Evolutionary conservation across 2,329 filamentous ascomycete species (phyloP).

Genomic region (Colletotrichum sp.): DNA sequence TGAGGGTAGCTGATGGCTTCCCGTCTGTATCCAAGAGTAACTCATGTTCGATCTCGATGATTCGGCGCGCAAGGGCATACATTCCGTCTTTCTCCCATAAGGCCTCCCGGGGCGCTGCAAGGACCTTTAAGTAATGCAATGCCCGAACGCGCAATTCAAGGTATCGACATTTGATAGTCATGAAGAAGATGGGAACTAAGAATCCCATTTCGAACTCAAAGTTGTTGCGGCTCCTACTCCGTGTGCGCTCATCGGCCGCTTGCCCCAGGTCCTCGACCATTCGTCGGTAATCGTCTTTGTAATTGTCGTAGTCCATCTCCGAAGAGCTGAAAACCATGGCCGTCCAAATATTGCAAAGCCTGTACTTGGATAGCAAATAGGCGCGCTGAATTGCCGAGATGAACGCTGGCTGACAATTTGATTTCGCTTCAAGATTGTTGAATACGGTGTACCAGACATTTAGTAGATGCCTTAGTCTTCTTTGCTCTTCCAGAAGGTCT

Average conservation of each 20-base stretch:
- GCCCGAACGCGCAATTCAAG: constrained; percentile 42
- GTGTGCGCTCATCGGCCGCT: neutral
- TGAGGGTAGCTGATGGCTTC: neutral
- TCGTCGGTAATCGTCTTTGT: constrained; percentile 36
- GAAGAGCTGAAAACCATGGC: neutral
- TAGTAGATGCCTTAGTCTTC: neutral
- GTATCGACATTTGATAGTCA: neutral
- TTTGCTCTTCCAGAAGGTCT: constrained; percentile 16
- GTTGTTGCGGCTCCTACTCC: neutral
- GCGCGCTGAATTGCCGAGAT: neutral
- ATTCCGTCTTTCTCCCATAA: constrained; percentile 3
- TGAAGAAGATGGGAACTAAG: neutral
- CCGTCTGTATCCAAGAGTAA: neutral
- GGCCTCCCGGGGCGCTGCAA: constrained; percentile 24
- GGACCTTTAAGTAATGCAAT: constrained; percentile 27
- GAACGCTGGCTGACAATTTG: neutral
- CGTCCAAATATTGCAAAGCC: neutral
- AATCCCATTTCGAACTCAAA: constrained; percentile 10
- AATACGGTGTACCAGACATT: constrained; percentile 26
- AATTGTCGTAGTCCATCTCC: constrained; percentile 38
- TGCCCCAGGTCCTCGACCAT: constrained; percentile 35
- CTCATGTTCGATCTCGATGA: constrained; percentile 13
- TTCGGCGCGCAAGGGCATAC: neutral
- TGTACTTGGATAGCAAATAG: neutral
- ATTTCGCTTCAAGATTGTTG: neutral